Base-by-base conservation (phyloP, 2,329 filamentous ascomycete genomes). In the Venturia asperata region DNA sequence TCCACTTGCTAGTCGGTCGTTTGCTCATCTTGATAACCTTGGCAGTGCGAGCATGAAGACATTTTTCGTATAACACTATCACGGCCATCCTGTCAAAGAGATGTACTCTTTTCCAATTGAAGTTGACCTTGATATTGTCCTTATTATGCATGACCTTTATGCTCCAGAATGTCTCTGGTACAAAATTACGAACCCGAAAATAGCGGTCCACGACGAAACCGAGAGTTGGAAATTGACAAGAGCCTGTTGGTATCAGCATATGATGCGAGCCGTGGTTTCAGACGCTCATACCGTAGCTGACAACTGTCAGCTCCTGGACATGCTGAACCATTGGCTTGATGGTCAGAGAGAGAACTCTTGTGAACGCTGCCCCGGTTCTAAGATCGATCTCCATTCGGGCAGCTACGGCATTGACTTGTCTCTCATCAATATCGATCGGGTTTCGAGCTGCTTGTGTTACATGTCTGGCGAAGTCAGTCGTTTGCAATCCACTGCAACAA, bases 141-240 rank as follows among this genome's bases (percentile, higher is more conserved):
- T 90, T 87, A 52, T 81, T 83, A 71, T 97, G 90, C 71, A 85
- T 86, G 47, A 99, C 82, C 70, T 88, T 93, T 79, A 99, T 96
- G 67, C 84, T 84, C 94, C 94, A 99, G 75, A 97, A 99, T 0
- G 85, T 80, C 73, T 99, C 94, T 0, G 93, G 89, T 0, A 94
- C 87, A 75, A 99, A 99, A 70, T 96, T 96, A 68, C 91, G 87
- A 63, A 99, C 94, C 62, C 90, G 87, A 71, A 96, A 91, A 75
- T 97, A 99, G 61, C 93, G 86, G 75, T 99, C 94, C 7, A 99
- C 94, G 1, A 99, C 93, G 69, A 99, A 99, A 0, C 94, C 94
- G 5, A 99, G 81, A 0, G 94, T 97, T 1, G 94, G 94, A 71
- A 99, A 99, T 74, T 99, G 94, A 70, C 94, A 99, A 4, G 92